Base-by-base conservation (phyloP, 768 basidiomycete genomes). In the Sporobolomyces phaffii region DNA sequence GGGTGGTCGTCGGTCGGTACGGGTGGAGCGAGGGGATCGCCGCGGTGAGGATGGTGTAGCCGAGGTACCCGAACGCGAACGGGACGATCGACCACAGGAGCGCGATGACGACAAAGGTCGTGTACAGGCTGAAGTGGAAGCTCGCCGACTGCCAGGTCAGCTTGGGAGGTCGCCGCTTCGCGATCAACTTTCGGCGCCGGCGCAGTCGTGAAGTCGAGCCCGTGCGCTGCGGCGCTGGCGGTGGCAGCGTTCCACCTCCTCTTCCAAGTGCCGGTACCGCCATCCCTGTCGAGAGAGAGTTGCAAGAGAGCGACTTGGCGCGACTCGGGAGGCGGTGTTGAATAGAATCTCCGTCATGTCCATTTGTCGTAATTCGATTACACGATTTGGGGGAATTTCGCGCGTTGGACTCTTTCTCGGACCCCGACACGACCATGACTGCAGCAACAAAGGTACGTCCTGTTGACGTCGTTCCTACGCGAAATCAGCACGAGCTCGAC, bases 31-130 rank as follows among this genome's bases (percentile, higher is more conserved):
- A 8, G 31, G 29, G 52, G 29, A 44, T 34, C 36, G 51, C 38
- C 20, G 51, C 34, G 29, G 70, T 62, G 17, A 72, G n/a, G 34
- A 67, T 29, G 22, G 65, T 61, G 64, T 64, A 74, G 28, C 69
- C 38, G 47, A 73, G 53, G 58, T 71, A 74, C 38, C 33, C 29
- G 62, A 64, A 73, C 13, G 58, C 51, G 5, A 72, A 43, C 0
- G 73, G 73, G 0, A 66, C 71, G 57, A 74, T 67, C 40, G n/a
- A 0, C 72, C 72, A 73, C 24, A 74, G 60, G 33, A 62, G 22
- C n/a, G 47, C 64, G 44, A 64, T 38, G 34, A 40, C 44, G 64
- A 45, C 11, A 17, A 45, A 47, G 29, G 38, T 40, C 8, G 59
- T 18, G 20, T 5, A 13, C 44, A 64, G 44, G 20, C 45, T 31